Evolutionary conservation across 306 rosid species (phyloP), one percentile per base, ranked within the genome.

Genomic region (Pyrus communis): DNA sequence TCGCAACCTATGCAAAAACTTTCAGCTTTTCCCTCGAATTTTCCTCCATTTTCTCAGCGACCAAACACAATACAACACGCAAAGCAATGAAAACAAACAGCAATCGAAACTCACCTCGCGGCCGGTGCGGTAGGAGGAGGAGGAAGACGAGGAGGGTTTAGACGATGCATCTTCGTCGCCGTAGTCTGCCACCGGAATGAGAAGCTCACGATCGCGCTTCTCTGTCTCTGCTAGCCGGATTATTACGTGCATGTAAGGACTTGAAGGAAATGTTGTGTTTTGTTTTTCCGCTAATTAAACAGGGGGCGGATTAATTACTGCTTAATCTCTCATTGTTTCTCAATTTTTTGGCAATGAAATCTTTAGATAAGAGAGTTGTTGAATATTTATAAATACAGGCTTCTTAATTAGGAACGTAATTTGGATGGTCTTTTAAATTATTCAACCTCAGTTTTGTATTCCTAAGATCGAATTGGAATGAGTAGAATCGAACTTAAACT

Each of bases 101-200:
- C 12, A 12, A 46, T 5, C 10, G 74, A 22, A 70, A 62, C 69
- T 69, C 68, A 92, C 96, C 92, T 90, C 92, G 43, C 85, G 86
- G 51, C 92, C 96, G 2, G 96, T 54, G 82, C 84, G 87, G 62
- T 88, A 93, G 11, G 84, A 81, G 4, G 90, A 78, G 6, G 96
- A 80, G 42, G 42, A 38, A 19, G 84, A 86, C 9, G 85, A 74
- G 1, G 92, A 82, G 0, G 93, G 90, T 58, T 89, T 92, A 64
- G 85, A 79, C 35, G 89, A 77, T 40, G 80, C 74, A 12, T 77
- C 89, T 38, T 35, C 40, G 9, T 35, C 6, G 40, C 40, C 9
- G 9, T 1, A 35, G 40, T 38, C 42, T 2, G 42, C 42, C 42
- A 38, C 42, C 10, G 42, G 42, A 7, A 38, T 38, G 42, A 38